Evolutionary conservation across 306 rosid species (phyloP).

Genomic region (Quercus berberidifolia): DNA sequence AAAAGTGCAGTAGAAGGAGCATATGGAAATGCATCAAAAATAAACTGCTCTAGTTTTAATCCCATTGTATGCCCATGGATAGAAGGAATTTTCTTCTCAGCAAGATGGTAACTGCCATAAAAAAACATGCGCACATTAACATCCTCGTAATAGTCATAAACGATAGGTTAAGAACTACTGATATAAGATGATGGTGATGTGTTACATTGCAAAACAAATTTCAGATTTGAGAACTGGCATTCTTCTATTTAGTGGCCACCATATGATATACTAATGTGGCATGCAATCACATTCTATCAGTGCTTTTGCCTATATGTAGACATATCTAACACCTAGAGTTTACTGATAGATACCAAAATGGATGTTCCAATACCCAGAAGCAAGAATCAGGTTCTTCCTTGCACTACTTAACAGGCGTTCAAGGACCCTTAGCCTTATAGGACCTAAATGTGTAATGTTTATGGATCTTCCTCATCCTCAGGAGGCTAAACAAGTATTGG

Average conservation of each 20-base stretch:
- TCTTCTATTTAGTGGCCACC: not conserved
- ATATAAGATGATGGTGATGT: not conserved
- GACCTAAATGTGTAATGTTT: not conserved
- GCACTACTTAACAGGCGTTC: not conserved
- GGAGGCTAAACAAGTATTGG: not conserved
- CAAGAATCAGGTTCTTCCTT: not conserved
- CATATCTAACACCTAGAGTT: not conserved
- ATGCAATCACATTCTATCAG: not conserved
- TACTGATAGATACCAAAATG: not conserved
- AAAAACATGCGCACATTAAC: constrained; percentile 18
- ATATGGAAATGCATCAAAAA: constrained; percentile 96
- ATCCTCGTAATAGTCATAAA: constrained; percentile 12
- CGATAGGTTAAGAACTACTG: not conserved
- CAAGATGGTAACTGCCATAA: constrained; percentile 82
- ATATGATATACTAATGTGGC: not conserved
- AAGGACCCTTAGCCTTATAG: not conserved
- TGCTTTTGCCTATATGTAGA: not conserved
- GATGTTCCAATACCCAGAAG: not conserved
- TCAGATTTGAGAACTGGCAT: not conserved
- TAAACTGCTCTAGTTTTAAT: constrained; percentile 85
- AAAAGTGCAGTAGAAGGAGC: constrained; percentile 96
- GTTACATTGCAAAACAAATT: not conserved
- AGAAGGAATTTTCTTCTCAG: constrained; percentile 94
- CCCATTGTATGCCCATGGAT: constrained; percentile 76
- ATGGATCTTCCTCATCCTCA: not conserved